phyloP scores from a whole-genome alignment of 2,329 filamentous ascomycete genomes.

The Botrytis hyacinthi region DNA sequence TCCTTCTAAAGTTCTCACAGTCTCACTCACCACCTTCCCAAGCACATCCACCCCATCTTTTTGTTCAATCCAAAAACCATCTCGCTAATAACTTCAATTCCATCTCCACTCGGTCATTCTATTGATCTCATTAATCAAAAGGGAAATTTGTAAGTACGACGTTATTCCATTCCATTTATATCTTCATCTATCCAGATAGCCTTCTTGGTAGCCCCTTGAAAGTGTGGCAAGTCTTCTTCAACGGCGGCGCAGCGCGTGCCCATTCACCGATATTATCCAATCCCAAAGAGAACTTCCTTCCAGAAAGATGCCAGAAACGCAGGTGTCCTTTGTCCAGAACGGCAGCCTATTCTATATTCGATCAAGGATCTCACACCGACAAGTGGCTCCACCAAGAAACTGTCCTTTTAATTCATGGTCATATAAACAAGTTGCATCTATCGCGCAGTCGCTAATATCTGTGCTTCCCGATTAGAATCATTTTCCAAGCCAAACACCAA shows the following conservation, averaged over 20 bases:
- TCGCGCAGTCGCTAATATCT: conserved; percentile 24
- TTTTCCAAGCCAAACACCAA: conserved; percentile 34
- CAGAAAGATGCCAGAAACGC: conserved; percentile 1
- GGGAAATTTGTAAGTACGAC: conserved; percentile 32
- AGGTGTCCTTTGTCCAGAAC: conserved; percentile 23
- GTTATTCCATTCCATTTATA: conserved; percentile 16
- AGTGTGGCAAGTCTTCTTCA: conserved; percentile 19
- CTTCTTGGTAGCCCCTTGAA: conserved; percentile 15
- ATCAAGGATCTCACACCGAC: conserved; percentile 24
- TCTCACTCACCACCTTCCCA: conserved; percentile 15
- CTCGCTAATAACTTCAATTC: conserved; percentile 22
- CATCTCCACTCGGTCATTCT: conserved; percentile 36
- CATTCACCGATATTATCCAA: conserved; percentile 23
- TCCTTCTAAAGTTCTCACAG: conserved; percentile 24
- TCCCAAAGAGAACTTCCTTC: neutral
- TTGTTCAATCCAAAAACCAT: conserved; percentile 21
- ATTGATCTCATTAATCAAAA: conserved; percentile 26
- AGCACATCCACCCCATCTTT: conserved; percentile 20
- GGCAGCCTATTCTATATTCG: conserved; percentile 30
- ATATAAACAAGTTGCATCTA: conserved; percentile 26
- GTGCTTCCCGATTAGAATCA: conserved; percentile 25
- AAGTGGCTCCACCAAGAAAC: conserved; percentile 26
- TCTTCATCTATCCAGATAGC: neutral
- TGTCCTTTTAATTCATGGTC: conserved; percentile 29
- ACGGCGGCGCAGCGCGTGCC: conserved; percentile 15